Percentiles rank a stretch among this genome's conserved stretches.
These are phyloP conservation scores for Aspergillus fijiensis DNA, from an alignment of 2,329 filamentous ascomycete genomes.

Conservation along the genomic window DNA sequence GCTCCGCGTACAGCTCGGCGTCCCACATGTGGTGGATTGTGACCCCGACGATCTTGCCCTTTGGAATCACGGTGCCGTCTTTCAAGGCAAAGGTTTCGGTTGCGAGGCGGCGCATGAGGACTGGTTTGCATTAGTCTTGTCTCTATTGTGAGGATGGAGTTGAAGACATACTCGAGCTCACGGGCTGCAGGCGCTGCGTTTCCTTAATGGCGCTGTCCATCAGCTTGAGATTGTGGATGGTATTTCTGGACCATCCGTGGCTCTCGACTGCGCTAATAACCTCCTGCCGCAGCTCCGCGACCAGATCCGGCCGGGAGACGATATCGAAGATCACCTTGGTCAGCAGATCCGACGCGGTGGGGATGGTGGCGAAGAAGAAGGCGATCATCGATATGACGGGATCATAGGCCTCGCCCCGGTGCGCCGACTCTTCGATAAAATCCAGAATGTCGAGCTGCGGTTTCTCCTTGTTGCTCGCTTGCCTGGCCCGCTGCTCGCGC, in stretches of 20 bases:
- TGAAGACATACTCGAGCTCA: conserved; percentile 17
- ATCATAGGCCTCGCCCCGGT: conserved; percentile 20
- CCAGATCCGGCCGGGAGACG: conserved; percentile 3
- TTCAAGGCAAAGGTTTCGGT: conserved; percentile 7
- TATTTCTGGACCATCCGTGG: conserved; percentile 35
- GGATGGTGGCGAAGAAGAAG: conserved; percentile 18
- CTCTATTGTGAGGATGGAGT: too few species aligned
- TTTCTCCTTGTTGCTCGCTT: conserved; percentile 4
- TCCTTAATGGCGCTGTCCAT: conserved; percentile 48
- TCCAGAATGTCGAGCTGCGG: conserved; percentile 14
- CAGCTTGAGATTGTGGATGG: conserved; percentile 41
- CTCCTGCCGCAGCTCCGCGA: conserved; percentile 22
- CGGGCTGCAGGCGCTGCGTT: conserved; percentile 33
- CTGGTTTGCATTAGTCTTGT: too few species aligned
- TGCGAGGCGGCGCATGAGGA: not conserved
- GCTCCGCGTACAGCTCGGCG: conserved; percentile 1
- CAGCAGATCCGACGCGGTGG: conserved; percentile 25
- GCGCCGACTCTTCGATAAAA: conserved; percentile 23
- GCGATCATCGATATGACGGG: conserved; percentile 23
- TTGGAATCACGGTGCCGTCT: conserved; percentile 13
- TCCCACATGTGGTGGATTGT: conserved; percentile 10
- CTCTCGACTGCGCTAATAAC: conserved; percentile 17
- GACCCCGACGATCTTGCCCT: conserved; percentile 5
- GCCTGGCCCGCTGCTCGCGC: not conserved
- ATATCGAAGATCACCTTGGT: conserved; percentile 25